Percentiles rank a stretch among this genome's conserved stretches.
phyloP scores from a whole-genome alignment of 176 grass and related monocot genomes.

The Secale cereale region DNA sequence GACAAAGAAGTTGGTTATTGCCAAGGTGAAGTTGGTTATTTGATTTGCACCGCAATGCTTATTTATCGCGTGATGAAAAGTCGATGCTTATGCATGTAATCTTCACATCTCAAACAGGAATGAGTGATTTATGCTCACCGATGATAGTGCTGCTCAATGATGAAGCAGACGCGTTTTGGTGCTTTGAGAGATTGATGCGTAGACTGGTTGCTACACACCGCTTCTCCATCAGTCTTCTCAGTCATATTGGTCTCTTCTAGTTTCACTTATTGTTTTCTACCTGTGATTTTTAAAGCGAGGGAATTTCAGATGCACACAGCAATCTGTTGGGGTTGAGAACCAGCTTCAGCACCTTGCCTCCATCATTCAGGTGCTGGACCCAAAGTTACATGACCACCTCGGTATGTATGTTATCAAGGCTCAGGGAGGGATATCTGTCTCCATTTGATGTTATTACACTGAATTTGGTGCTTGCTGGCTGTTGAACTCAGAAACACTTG shows the following conservation, averaged over 20 bases:
- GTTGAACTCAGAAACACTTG: constrained; percentile 70
- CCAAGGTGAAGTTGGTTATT: too few species aligned
- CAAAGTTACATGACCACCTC: constrained; percentile 94
- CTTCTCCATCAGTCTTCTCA: neutral
- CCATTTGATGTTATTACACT: constrained; percentile 26
- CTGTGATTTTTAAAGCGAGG: constrained; percentile 76
- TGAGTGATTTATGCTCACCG: constrained; percentile 99
- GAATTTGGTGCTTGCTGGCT: constrained; percentile 8
- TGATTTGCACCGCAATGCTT: neutral
- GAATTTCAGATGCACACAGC: constrained; percentile 97
- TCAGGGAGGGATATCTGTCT: neutral
- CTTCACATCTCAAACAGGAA: constrained; percentile 57
- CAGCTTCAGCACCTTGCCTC: constrained; percentile 91
- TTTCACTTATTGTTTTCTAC: constrained; percentile 30
- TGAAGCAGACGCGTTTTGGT: constrained; percentile 99
- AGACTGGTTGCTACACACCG: constrained; percentile 88
- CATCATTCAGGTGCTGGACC: constrained; percentile 94
- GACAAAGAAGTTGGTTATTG: constrained; percentile 99
- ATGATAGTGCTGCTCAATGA: constrained; percentile 92
- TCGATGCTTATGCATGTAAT: neutral
- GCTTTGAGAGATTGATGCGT: constrained; percentile 95
- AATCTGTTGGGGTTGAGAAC: constrained; percentile 86
- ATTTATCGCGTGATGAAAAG: constrained; percentile 4
- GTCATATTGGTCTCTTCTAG: constrained; percentile 1
- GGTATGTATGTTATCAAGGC: constrained; percentile 66